Conservation (phyloP, 192 early-diverging fungal genomes). For the Backusella tarrabulga region DNA sequence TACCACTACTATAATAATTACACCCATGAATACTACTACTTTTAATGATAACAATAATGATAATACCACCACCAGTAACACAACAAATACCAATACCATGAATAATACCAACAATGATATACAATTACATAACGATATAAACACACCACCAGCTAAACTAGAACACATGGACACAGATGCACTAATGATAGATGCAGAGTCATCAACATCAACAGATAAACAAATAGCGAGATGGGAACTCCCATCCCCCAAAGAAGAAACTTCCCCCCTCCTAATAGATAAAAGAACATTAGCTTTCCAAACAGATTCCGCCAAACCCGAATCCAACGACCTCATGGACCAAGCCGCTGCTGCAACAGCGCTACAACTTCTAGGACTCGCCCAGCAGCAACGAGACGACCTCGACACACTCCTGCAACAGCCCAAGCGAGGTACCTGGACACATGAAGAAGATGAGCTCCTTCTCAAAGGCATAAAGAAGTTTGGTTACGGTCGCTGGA, state of each 20-base stretch:
- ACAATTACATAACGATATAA: background rate
- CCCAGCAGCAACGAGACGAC: background rate
- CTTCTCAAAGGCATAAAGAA: slow-evolving; percentile 29
- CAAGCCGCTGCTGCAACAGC: slow-evolving; percentile 30
- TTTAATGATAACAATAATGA: background rate
- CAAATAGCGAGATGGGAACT: background rate
- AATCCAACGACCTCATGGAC: slow-evolving; percentile 20
- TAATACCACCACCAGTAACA: background rate
- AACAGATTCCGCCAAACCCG: background rate
- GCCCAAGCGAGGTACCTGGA: slow-evolving; percentile 28
- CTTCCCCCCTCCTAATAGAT: background rate
- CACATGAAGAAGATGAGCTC: slow-evolving; percentile 37
- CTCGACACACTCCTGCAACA: background rate
- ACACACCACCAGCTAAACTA: background rate
- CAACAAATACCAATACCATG: background rate
- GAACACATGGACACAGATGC: background rate
- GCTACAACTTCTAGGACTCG: slow-evolving; percentile 25
- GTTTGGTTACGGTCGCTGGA: slow-evolving; percentile 35
- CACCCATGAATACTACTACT: background rate
- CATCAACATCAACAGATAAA: slow-evolving; percentile 1
- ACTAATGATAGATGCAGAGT: background rate
- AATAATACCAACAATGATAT: background rate
- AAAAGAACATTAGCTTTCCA: background rate
- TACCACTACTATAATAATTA: background rate
- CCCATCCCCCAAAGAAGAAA: background rate